Conservation (phyloP, 768 basidiomycete genomes). For the Lentinus brumalis region DNA sequence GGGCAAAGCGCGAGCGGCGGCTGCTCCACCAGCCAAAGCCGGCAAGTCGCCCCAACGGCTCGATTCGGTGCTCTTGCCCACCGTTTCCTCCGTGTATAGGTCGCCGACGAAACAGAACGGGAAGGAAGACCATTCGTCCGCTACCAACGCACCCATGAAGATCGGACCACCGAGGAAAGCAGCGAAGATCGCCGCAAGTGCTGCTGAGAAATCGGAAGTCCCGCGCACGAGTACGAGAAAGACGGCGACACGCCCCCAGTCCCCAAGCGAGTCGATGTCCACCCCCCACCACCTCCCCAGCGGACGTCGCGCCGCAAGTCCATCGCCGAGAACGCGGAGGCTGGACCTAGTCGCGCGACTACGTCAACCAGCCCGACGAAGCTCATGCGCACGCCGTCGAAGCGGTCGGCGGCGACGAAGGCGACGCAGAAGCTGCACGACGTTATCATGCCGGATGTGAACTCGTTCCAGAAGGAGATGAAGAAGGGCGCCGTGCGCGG, state of each 20-base stretch:
- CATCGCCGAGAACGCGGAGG: conserved; percentile 6
- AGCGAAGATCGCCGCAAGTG: not conserved
- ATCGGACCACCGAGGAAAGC: conserved; percentile 4
- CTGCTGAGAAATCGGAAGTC: not conserved
- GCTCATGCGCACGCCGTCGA: conserved; percentile 24
- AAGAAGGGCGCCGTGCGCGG: conserved; percentile 37
- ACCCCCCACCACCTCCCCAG: conserved; percentile 8
- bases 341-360: conserved; percentile 21
- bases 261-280: conserved; percentile 10
- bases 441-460: conserved; percentile 75
- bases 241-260: conserved; percentile 12
- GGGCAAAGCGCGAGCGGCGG: conserved; percentile 1
- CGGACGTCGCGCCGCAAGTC: not conserved
- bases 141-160: not conserved
- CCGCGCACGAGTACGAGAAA: not conserved
- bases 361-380: conserved; percentile 17
- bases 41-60: not conserved
- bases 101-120: conserved; percentile 12
- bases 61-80: conserved; percentile 20
- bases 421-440: conserved; percentile 48
- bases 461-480: conserved; percentile 69
- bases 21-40: not conserved
- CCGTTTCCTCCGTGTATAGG: conserved; percentile 12
- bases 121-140: not conserved
- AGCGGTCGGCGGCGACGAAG: conserved; percentile 56